Percentiles rank a stretch among this genome's conserved stretches.
These are phyloP conservation scores for Amoebophrya sp. DNA, from an alignment of 169 alveolate species.

Conservation along the genomic window DNA sequence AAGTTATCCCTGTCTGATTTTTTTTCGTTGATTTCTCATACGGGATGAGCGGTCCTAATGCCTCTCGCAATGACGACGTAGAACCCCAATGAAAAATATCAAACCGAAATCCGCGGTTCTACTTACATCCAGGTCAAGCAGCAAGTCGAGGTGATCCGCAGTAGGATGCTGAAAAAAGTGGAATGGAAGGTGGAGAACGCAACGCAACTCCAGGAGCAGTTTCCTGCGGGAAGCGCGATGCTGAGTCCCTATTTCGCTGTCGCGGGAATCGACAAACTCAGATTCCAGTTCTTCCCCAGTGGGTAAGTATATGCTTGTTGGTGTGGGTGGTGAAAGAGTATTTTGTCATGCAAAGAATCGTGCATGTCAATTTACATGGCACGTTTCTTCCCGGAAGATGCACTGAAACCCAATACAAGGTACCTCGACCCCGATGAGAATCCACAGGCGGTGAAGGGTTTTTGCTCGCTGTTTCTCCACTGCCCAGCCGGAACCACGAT, in stretches of 20 bases:
- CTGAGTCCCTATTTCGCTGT: not conserved
- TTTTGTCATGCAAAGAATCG: too few species aligned
- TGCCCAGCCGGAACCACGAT: not conserved
- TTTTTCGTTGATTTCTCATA: too few species aligned
- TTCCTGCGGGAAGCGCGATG: not conserved
- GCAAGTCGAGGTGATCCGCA: not conserved
- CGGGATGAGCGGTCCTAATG: too few species aligned
- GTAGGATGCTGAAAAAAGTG: not conserved
- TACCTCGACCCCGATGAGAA: slow-evolving; percentile 8
- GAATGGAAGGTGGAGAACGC: slow-evolving; percentile 9
- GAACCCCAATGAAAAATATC: too few species aligned
- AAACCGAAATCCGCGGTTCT: too few species aligned
- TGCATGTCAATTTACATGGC: too few species aligned
- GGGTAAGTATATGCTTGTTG: slow-evolving; percentile 11
- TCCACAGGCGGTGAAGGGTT: not conserved
- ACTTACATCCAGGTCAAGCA: not conserved
- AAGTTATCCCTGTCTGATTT: not conserved
- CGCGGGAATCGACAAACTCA: not conserved
- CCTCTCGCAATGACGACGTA: not conserved
- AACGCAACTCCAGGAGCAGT: not conserved
- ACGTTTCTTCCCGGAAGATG: too few species aligned
- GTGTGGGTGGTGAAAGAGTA: too few species aligned
- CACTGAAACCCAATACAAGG: too few species aligned
- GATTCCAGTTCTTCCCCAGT: slow-evolving; percentile 21
- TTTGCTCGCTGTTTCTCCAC: not conserved